A percentile compares a stretch with the other conserved stretches of the same genome.
Conservation (phyloP, 2,329 filamentous ascomycete genomes). For the Nothophoma quercina region DNA sequence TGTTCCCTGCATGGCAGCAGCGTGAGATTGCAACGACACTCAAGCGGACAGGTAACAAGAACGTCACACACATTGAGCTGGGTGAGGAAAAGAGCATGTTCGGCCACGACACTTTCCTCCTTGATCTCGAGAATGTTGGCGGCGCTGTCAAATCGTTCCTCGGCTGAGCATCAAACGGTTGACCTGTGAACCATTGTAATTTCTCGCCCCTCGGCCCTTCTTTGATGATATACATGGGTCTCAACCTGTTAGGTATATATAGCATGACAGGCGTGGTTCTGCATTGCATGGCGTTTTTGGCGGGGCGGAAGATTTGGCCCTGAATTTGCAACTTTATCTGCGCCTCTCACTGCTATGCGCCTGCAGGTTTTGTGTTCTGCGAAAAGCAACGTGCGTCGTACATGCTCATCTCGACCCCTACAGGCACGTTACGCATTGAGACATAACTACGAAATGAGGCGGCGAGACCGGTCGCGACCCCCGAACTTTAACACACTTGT, state of each 20-base stretch:
- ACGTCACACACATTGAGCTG: slow-evolving; percentile 86
- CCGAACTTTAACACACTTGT: neutral
- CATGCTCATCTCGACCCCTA: too few relatives aligned
- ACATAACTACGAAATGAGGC: neutral
- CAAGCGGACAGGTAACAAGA: slow-evolving; percentile 76
- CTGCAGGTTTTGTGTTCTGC: too few relatives aligned
- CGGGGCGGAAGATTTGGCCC: neutral
- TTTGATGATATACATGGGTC: neutral
- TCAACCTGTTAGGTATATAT: slow-evolving; percentile 1
- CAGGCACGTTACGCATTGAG: neutral
- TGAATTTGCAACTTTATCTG: slow-evolving; percentile 12
- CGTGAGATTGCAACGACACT: slow-evolving; percentile 89
- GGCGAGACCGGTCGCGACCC: slow-evolving; percentile 1
- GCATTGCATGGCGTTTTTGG: slow-evolving; percentile 37
- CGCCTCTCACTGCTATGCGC: neutral
- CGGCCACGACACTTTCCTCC: slow-evolving; percentile 93
- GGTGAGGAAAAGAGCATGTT: slow-evolving; percentile 95
- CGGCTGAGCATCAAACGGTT: slow-evolving; percentile 53
- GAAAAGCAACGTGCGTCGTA: neutral
- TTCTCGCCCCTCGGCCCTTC: slow-evolving; percentile 7
- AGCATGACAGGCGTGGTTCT: slow-evolving; percentile 20
- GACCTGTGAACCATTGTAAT: neutral
- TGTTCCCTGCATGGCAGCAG: slow-evolving; percentile 99
- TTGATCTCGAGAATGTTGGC: slow-evolving; percentile 92
- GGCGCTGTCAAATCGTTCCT: slow-evolving; percentile 83